Evolutionary conservation across 2,329 filamentous ascomycete genomes (phyloP).

Genomic region (Trichoderma asperellum): DNA sequence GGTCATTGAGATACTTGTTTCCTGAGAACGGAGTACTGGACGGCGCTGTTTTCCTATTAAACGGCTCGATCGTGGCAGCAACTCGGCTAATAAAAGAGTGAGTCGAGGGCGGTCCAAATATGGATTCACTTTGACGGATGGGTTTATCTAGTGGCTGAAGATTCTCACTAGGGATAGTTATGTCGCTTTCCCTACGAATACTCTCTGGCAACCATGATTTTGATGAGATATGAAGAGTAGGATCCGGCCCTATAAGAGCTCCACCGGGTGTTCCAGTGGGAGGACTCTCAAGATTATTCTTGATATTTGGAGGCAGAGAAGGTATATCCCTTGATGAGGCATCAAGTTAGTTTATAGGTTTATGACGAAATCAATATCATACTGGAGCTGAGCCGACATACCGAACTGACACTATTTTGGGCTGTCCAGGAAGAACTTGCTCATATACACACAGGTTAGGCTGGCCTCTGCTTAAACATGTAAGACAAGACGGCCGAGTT

Average conservation of each 20-base stretch:
- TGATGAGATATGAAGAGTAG: not conserved
- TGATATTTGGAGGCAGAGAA: not conserved
- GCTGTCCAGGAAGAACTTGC: not conserved
- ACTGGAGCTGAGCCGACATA: not conserved
- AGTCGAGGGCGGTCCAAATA: conserved; percentile 17
- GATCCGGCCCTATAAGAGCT: not conserved
- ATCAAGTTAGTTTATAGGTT: not conserved
- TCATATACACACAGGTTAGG: conserved; percentile 13
- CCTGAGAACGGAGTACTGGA: not conserved
- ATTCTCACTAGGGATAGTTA: not conserved
- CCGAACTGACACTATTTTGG: not conserved
- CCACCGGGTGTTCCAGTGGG: not conserved
- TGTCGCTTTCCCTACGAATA: not conserved
- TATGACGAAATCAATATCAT: not conserved
- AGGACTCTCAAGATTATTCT: not conserved
- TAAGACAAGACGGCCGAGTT: conserved; percentile 11
- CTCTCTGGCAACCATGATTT: conserved; percentile 4
- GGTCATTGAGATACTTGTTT: conserved; percentile 13
- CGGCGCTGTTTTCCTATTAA: not conserved
- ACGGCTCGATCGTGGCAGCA: conserved; percentile 13
- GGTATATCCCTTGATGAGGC: not conserved
- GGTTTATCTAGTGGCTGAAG: not conserved
- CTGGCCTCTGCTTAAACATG: conserved; percentile 1
- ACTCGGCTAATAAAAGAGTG: conserved; percentile 20
- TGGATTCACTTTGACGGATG: not conserved